Evolutionary conservation across 495 filamentous ascomycete genomes (phyloP).

Genomic region (Aspergillus panamensis): DNA sequence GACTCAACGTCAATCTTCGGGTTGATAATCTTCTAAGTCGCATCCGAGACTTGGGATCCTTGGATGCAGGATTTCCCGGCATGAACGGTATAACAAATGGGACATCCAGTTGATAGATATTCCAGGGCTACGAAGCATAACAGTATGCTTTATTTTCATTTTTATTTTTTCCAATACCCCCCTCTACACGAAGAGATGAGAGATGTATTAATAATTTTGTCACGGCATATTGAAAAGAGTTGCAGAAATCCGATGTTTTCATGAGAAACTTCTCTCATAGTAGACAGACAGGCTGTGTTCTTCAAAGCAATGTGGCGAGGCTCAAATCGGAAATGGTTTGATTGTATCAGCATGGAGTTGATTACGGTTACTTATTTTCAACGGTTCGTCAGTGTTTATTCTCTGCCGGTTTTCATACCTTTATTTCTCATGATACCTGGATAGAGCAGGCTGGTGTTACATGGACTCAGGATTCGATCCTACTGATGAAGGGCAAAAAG

Average conservation of each 20-base stretch:
- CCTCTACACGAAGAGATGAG: conserved; percentile 4
- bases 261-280: no score
- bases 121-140: neutral
- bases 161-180: conserved; percentile 3
- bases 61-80: conserved; percentile 10
- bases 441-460: neutral
- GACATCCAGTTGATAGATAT: conserved; percentile 9
- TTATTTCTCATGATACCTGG: conserved; percentile 3
- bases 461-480: neutral
- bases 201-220: neutral
- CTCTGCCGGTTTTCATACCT: neutral
- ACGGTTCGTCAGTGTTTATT: neutral
- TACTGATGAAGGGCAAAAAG: neutral
- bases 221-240: no score
- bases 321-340: neutral
- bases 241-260: no score
- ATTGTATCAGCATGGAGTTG: neutral
- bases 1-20: conserved; percentile 36
- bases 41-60: conserved; percentile 29
- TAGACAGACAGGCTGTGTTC: neutral
- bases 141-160: neutral
- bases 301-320: neutral
- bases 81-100: conserved; percentile 15
- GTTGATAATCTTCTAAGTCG: conserved; percentile 39
- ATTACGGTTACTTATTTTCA: neutral